Conservation (phyloP, 768 basidiomycete genomes). For the Punctularia strigosozonata region DNA sequence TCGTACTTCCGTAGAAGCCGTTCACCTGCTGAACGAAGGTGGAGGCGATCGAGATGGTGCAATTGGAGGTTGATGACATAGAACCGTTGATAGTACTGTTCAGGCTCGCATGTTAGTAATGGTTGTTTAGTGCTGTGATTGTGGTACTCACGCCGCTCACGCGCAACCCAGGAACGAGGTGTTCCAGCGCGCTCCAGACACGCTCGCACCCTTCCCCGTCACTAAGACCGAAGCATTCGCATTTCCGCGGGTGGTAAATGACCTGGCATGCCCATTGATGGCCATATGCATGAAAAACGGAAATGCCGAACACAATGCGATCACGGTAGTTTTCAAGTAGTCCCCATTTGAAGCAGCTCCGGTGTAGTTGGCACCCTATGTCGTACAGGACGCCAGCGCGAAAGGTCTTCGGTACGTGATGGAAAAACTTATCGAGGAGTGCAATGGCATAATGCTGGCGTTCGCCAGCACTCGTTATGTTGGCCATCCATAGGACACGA, state of each 20-base stretch:
- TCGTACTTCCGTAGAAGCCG: slow-evolving; percentile 7
- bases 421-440: slow-evolving; percentile 19
- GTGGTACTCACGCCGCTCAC: slow-evolving; percentile 10
- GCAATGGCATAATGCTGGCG: slow-evolving; percentile 26
- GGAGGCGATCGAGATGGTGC: slow-evolving; percentile 8
- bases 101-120: slow-evolving; percentile 8
- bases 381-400: slow-evolving; percentile 19
- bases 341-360: slow-evolving; percentile 13
- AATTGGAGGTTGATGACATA: slow-evolving; percentile 17
- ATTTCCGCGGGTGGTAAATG: slow-evolving; percentile 20
- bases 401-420: slow-evolving; percentile 15
- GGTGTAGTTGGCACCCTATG: slow-evolving; percentile 24
- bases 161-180: slow-evolving; percentile 11
- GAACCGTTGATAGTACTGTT: slow-evolving; percentile 17
- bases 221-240: slow-evolving; percentile 18
- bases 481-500: slow-evolving; percentile 23
- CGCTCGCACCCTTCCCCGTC: slow-evolving; percentile 25
- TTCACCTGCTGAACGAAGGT: slow-evolving; percentile 6
- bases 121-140: neutral
- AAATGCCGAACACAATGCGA: slow-evolving; percentile 14
- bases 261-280: slow-evolving; percentile 25
- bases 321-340: neutral
- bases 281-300: slow-evolving; percentile 24
- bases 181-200: slow-evolving; percentile 18
- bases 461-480: slow-evolving; percentile 27